These are phyloP conservation scores for Pestalotiopsis sp. DNA, from an alignment of 2,329 filamentous ascomycete genomes.

Conservation along the genomic window DNA sequence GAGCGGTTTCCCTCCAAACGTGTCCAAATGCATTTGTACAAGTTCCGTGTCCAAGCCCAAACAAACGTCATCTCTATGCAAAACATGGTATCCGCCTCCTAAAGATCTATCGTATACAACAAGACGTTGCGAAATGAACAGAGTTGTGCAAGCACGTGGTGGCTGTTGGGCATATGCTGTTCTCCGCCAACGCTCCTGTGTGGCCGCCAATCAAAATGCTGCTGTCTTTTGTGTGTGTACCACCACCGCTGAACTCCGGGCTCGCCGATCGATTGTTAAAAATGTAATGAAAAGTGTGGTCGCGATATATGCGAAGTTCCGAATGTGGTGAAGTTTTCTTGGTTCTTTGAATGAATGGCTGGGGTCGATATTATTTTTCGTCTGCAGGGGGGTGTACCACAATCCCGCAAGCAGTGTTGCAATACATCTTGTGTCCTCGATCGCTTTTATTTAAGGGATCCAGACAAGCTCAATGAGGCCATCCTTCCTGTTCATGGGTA, in stretches of 20 bases:
- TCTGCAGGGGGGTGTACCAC: background rate
- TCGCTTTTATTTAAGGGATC: conserved; percentile 40
- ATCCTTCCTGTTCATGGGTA: conserved; percentile 54
- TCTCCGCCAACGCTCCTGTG: background rate
- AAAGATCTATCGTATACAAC: conserved; percentile 15
- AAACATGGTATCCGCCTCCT: conserved; percentile 8
- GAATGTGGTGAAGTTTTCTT: background rate
- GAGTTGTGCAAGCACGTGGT: conserved; percentile 1
- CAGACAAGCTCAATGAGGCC: conserved; percentile 61
- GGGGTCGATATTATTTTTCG: conserved; percentile 1
- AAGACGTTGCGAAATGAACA: conserved; percentile 1
- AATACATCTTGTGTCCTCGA: conserved; percentile 13
- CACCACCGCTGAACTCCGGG: conserved; percentile 13
- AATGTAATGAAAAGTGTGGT: background rate
- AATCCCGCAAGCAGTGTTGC: background rate
- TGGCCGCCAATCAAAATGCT: background rate
- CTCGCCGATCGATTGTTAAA: conserved; percentile 10
- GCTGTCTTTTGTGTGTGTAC: background rate
- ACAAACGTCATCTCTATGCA: conserved; percentile 16
- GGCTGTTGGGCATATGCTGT: background rate
- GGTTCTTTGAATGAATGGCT: background rate
- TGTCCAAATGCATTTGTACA: conserved; percentile 4
- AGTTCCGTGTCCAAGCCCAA: background rate
- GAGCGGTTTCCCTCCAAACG: background rate
- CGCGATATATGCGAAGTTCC: background rate